Evolutionary conservation across 352 stramenopile genomes (phyloP).

Genomic region (Pythium apleroticum): DNA sequence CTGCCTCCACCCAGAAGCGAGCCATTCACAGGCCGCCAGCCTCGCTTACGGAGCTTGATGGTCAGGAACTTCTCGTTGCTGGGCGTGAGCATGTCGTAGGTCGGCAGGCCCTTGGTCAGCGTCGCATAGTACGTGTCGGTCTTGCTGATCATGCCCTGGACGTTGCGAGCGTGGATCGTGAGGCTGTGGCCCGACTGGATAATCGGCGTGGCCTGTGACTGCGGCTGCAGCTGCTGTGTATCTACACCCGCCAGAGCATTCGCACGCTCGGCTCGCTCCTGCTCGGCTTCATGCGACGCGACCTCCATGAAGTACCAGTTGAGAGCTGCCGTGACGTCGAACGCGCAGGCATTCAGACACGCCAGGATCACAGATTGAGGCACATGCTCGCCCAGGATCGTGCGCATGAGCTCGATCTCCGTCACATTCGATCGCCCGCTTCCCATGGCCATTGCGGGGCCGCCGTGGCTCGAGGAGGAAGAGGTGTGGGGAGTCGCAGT

Average conservation of each 20-base stretch:
- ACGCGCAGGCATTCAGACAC: constrained; percentile 79
- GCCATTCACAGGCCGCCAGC: constrained; percentile 41
- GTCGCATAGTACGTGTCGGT: constrained; percentile 85
- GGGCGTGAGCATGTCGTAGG: constrained; percentile 82
- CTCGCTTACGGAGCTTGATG: constrained; percentile 76
- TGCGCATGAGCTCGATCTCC: constrained; percentile 87
- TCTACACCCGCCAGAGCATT: neutral
- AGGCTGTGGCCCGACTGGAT: constrained; percentile 76
- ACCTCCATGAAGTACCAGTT: constrained; percentile 90
- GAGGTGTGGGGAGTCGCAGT: neutral
- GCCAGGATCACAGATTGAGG: constrained; percentile 82
- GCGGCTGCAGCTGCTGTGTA: constrained; percentile 9
- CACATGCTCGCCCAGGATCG: constrained; percentile 85
- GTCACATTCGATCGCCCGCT: constrained; percentile 39
- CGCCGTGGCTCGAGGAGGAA: neutral
- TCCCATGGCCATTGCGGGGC: constrained; percentile 2
- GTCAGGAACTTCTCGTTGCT: constrained; percentile 86
- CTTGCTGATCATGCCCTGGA: constrained; percentile 82
- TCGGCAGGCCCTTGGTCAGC: constrained; percentile 62
- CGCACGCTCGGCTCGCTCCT: constrained; percentile 19
- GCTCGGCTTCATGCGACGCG: constrained; percentile 35
- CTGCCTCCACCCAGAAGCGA: constrained; percentile 6
- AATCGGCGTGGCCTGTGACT: constrained; percentile 28
- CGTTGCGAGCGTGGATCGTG: constrained; percentile 67
- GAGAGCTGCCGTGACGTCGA: constrained; percentile 82